phyloP scores from a whole-genome alignment of 2,329 filamentous ascomycete genomes.

The Microsporum ferrugineum region DNA sequence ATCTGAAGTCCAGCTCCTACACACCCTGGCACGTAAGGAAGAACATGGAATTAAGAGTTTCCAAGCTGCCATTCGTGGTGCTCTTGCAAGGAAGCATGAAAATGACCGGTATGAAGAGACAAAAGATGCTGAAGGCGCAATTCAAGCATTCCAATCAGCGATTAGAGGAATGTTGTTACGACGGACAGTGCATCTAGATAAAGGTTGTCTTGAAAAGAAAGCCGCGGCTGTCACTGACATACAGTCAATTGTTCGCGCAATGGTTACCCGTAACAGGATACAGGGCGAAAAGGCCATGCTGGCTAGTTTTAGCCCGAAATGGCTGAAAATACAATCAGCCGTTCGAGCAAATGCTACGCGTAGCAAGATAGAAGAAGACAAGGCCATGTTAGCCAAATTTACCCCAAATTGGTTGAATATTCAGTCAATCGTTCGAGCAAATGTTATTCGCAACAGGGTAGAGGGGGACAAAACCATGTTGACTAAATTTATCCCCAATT shows the following conservation, averaged over 20 bases:
- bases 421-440: constrained; percentile 19
- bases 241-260: constrained; percentile 22
- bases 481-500: constrained; percentile 24
- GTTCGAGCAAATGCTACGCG: constrained; percentile 22
- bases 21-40: constrained; percentile 28
- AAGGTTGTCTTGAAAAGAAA: constrained; percentile 19
- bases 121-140: constrained; percentile 51
- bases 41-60: constrained; percentile 37
- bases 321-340: constrained; percentile 21
- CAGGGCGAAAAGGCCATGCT: constrained; percentile 5
- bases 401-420: constrained; percentile 17
- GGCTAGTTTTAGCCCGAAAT: background rate
- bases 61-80: constrained; percentile 46
- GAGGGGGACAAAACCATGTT: constrained; percentile 28
- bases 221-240: constrained; percentile 22
- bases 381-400: constrained; percentile 32
- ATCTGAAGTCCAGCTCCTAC: constrained; percentile 33
- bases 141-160: constrained; percentile 44
- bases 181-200: constrained; percentile 7
- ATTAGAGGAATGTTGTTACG: constrained; percentile 40
- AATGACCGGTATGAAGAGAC: constrained; percentile 48
- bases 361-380: constrained; percentile 29
- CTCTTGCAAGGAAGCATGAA: constrained; percentile 32
- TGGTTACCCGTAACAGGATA: constrained; percentile 20
- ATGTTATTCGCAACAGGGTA: constrained; percentile 20